Percentiles rank a stretch among this genome's conserved stretches.
Evolutionary conservation across 2,329 filamentous ascomycete genomes (phyloP).

Genomic region (Verticillium zaregamsianum): DNA sequence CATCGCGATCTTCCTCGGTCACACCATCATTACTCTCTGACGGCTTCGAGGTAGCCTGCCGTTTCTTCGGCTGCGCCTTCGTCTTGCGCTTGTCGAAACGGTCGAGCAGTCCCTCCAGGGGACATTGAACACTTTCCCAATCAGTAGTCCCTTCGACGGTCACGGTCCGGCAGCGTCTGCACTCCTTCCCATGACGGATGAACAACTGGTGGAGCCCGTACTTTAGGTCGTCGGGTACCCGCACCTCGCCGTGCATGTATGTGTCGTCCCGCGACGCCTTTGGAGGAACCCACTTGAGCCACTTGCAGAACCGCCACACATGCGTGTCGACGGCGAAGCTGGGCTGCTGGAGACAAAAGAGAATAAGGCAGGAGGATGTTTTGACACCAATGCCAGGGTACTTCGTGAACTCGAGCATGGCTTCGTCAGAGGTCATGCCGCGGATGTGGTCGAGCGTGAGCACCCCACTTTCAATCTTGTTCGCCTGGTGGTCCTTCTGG

Average conservation of each 20-base stretch:
- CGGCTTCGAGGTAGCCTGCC: not conserved
- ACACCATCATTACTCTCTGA: not conserved
- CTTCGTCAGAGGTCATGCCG: slow-evolving; percentile 37
- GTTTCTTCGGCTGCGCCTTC: slow-evolving; percentile 16
- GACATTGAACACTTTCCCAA: slow-evolving; percentile 52
- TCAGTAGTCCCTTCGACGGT: slow-evolving; percentile 56
- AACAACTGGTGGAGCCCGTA: slow-evolving; percentile 53
- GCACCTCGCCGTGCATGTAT: slow-evolving; percentile 49
- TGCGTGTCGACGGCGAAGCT: slow-evolving; percentile 58
- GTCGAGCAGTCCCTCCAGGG: slow-evolving; percentile 35
- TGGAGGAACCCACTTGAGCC: slow-evolving; percentile 52
- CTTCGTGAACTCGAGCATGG: slow-evolving; percentile 44
- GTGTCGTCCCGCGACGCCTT: slow-evolving; percentile 40
- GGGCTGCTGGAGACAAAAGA: slow-evolving; percentile 49
- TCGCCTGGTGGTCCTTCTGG: slow-evolving; percentile 54
- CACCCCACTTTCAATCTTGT: slow-evolving; percentile 50
- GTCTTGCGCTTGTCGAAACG: slow-evolving; percentile 15
- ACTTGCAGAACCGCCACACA: slow-evolving; percentile 46
- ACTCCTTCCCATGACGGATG: slow-evolving; percentile 47
- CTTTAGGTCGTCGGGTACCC: slow-evolving; percentile 48
- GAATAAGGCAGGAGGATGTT: slow-evolving; percentile 51
- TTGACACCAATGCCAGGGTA: slow-evolving; percentile 54
- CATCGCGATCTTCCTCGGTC: not conserved
- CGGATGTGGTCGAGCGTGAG: slow-evolving; percentile 53
- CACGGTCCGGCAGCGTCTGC: slow-evolving; percentile 38